phyloP scores from a whole-genome alignment of 1,139 yeast genomes.

The Blastobotrys niveus region DNA sequence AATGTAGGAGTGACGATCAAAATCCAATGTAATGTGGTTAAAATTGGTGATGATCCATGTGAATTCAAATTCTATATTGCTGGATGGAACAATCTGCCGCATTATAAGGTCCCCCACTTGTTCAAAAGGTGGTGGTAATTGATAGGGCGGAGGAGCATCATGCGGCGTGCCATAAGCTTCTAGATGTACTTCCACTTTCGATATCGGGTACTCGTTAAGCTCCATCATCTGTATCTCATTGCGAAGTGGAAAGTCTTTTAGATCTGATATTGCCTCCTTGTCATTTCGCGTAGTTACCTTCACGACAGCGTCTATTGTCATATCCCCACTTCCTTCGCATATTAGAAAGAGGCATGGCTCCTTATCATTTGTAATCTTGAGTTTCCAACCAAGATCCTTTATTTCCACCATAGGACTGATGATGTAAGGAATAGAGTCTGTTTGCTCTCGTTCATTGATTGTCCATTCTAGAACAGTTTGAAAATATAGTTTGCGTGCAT shows the following conservation, averaged over 20 bases:
- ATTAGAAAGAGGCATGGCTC: not conserved
- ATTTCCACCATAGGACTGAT: not conserved
- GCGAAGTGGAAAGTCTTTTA: too few relatives aligned
- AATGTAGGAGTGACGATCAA: slow-evolving; percentile 17
- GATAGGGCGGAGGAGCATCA: not conserved
- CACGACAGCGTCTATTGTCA: too few relatives aligned
- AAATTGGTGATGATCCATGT: slow-evolving; percentile 79
- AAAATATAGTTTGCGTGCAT: too few relatives aligned
- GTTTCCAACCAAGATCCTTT: not conserved
- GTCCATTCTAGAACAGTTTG: too few relatives aligned
- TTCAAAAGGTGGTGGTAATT: slow-evolving; percentile 4
- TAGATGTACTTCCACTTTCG: not conserved
- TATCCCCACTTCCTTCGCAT: not conserved
- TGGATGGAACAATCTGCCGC: slow-evolving; percentile 6
- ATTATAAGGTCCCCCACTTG: not conserved
- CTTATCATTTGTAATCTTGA: not conserved
- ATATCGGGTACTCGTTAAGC: too few relatives aligned
- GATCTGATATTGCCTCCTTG: too few relatives aligned
- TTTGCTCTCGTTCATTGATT: too few relatives aligned
- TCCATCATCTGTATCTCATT: too few relatives aligned
- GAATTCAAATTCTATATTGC: slow-evolving; percentile 35
- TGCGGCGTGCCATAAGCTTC: not conserved
- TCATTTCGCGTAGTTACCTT: too few relatives aligned
- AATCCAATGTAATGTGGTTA: slow-evolving; percentile 28
- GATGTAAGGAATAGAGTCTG: too few relatives aligned